Conservation (phyloP, 495 filamentous ascomycete genomes). For the Aspergillus affinis region DNA sequence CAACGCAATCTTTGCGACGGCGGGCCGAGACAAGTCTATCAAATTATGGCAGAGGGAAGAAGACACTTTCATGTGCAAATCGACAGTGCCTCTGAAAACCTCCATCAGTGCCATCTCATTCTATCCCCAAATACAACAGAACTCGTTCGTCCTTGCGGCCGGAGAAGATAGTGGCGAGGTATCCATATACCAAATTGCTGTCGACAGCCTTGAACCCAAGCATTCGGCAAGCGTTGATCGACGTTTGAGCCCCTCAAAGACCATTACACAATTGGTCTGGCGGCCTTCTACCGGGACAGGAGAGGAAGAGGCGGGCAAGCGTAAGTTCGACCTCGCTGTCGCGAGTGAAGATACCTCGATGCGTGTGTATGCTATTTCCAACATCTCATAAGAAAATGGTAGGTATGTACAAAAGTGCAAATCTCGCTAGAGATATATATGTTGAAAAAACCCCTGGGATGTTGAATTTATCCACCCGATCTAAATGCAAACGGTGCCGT, state of each 20-base stretch:
- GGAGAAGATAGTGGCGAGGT: slow-evolving; percentile 56
- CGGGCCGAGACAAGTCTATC: slow-evolving; percentile 80
- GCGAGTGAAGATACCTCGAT: slow-evolving; percentile 82
- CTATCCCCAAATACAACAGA: slow-evolving; percentile 35
- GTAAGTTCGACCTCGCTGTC: slow-evolving; percentile 62
- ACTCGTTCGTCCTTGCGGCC: slow-evolving; percentile 58
- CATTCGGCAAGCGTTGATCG: slow-evolving; percentile 41
- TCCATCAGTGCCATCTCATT: slow-evolving; percentile 81
- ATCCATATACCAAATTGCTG: slow-evolving; percentile 39
- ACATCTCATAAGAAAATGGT: slow-evolving; percentile 25
- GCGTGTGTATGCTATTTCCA: slow-evolving; percentile 63
- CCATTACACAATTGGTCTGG: slow-evolving; percentile 77
- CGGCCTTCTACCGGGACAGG: slow-evolving; percentile 46
- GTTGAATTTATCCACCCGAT: slow-evolving; percentile 32
- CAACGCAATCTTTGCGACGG: slow-evolving; percentile 70
- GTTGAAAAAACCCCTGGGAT: slow-evolving; percentile 32
- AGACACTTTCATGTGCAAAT: slow-evolving; percentile 44
- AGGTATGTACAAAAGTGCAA: slow-evolving; percentile 21
- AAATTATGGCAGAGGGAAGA: slow-evolving; percentile 66
- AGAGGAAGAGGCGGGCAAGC: slow-evolving; percentile 10
- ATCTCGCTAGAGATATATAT: slow-evolving; percentile 26
- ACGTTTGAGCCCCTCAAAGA: slow-evolving; percentile 61
- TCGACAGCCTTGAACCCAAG: slow-evolving; percentile 44
- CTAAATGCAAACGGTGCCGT: slow-evolving; percentile 17
- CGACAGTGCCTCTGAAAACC: slow-evolving; percentile 53